Conservation (phyloP, 2,329 filamentous ascomycete species). For the Amylocarpus encephaloides region DNA sequence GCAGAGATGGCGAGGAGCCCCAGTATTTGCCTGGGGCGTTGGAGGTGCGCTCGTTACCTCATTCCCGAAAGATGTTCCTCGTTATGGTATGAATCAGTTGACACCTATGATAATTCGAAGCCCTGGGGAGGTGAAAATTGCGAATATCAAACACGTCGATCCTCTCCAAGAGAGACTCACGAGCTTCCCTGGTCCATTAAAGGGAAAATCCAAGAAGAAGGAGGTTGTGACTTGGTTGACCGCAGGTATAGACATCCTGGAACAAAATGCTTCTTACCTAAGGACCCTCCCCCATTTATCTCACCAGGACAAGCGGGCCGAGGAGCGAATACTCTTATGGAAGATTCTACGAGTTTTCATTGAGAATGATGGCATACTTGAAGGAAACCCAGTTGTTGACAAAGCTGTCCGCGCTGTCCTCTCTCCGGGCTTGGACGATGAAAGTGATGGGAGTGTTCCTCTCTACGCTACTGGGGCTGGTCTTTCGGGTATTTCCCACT, state of each 20-base stretch:
- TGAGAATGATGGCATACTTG: slow-evolving; percentile 77
- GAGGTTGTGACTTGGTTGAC: slow-evolving; percentile 78
- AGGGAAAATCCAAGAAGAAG: slow-evolving; percentile 91
- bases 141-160: slow-evolving; percentile 66
- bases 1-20: slow-evolving; percentile 84
- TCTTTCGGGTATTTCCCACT: slow-evolving; percentile 36
- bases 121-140: slow-evolving; percentile 75
- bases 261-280: slow-evolving; percentile 41
- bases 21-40: slow-evolving; percentile 81
- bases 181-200: slow-evolving; percentile 85
- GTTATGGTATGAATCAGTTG: slow-evolving; percentile 65
- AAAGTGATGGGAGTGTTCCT: slow-evolving; percentile 22
- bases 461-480: slow-evolving; percentile 35
- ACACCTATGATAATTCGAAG: slow-evolving; percentile 74
- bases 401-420: slow-evolving; percentile 71
- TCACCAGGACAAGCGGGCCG: slow-evolving; percentile 61
- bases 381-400: slow-evolving; percentile 65
- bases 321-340: slow-evolving; percentile 81
- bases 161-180: slow-evolving; percentile 65
- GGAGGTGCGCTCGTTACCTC: slow-evolving; percentile 76
- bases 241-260: slow-evolving; percentile 66
- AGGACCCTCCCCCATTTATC: slow-evolving; percentile 45
- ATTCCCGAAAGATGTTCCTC: slow-evolving; percentile 82
- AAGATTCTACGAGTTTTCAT: slow-evolving; percentile 76
- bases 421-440: slow-evolving; percentile 47